Evolutionary conservation across 2,329 filamentous ascomycete species (phyloP).

Genomic region (Nemania sp.): DNA sequence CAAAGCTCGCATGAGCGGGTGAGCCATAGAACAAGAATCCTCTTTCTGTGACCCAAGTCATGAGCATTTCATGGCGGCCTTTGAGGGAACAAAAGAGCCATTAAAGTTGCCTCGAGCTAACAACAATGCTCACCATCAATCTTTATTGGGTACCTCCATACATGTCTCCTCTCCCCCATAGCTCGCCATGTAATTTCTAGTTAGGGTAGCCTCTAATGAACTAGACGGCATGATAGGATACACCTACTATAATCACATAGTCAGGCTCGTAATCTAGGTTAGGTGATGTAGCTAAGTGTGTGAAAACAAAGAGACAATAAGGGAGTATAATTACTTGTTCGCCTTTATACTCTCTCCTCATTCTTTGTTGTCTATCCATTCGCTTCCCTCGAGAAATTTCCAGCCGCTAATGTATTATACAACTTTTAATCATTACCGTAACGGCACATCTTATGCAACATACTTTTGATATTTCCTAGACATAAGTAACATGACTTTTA

Average conservation of each 20-base stretch:
- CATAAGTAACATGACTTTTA: no score
- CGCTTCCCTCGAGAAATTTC: no score
- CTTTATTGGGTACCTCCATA: conserved; percentile 1
- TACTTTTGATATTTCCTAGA: no score
- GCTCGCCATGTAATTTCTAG: background rate
- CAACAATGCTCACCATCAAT: background rate
- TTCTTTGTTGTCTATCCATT: no score
- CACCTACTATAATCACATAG: background rate
- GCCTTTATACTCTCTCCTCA: no score
- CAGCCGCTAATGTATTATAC: no score
- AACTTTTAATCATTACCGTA: no score
- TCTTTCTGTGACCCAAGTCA: background rate
- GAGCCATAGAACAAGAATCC: conserved; percentile 5
- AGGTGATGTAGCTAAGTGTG: no score
- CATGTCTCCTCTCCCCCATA: background rate
- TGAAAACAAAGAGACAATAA: background rate
- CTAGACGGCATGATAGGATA: background rate
- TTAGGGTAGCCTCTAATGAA: background rate
- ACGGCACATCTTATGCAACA: no score
- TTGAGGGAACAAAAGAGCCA: conserved; percentile 20
- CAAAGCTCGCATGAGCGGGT: conserved; percentile 13
- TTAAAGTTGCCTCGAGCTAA: background rate
- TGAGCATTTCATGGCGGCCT: background rate
- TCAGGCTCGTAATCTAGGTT: background rate
- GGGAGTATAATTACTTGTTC: no score